Base-by-base conservation (phyloP, 345 rosid species). In the Geranium rotundifolium region DNA sequence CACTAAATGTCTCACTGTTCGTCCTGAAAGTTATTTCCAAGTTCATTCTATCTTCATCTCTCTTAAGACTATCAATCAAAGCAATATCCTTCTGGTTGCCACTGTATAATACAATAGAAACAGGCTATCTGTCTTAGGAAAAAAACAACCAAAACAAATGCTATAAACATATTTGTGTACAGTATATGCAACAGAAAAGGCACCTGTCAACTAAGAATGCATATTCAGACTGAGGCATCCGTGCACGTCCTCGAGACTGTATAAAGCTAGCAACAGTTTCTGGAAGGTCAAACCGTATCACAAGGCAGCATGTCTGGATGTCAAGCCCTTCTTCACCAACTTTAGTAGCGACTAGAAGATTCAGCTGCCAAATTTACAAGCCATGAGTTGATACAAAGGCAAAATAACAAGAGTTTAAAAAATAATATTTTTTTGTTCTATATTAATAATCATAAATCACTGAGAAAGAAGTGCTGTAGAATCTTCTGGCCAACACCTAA, bases 291-390 rank as follows among this genome's bases (percentile, higher is more conserved):
- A 85, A 92, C 56, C 96, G 86, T 66, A 92, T 75, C 67, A 89
- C 98, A 59, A 92, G 98, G 74, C 98, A 89, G 82, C 98, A 89
- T 63, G 92, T 89, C 81, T 87, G 95, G 69, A 92, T 87, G 75
- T 89, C 98, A 65, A 89, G 96, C 67, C 98, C 98, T 79, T 91
- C 98, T 81, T 91, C 96, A 72, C 93, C 98, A 56, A 92, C 95
- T 83, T 87, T 92, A 41, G 98, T 89, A 63, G 98, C 98, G 69
- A 91, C 83, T 80, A 87, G 72, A 65, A 92, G 79, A 85, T 92
- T 92, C 80, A 92, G 86, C 98, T 92, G 82, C 71, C 39, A 76
- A 74, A 72, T 49, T 63, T 77, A 56, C 52, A 72, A 66, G 17
- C 46, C 49, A 16, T 8, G n/a, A 49, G 54, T 46, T 46, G 29